phyloP scores from a whole-genome alignment of 225 moss, liverwort and hornwort species.

The Thuidium tamariscinum region DNA sequence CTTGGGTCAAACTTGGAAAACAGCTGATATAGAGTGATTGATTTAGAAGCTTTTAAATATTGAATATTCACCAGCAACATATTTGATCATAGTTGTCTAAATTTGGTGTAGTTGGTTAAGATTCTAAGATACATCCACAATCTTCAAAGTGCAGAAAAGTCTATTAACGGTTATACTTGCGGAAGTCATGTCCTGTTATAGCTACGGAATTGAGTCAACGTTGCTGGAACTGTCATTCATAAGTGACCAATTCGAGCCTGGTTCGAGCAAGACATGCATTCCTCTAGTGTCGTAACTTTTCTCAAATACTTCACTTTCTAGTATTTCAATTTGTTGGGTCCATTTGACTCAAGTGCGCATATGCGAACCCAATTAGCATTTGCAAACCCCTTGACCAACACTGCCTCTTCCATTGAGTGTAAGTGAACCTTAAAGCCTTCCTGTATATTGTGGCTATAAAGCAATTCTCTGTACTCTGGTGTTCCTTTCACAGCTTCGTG shows the following conservation, averaged over 20 bases:
- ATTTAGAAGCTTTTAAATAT: background rate
- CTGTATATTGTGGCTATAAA: background rate
- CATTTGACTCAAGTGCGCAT: background rate
- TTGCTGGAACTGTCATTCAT: background rate
- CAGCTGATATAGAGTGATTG: background rate
- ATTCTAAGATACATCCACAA: background rate
- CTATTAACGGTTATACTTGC: background rate
- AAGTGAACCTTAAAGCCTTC: background rate
- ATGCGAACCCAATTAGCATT: background rate
- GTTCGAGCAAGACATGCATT: background rate
- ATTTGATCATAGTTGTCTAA: background rate
- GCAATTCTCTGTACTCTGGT: background rate
- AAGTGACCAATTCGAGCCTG: background rate
- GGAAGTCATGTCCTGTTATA: background rate
- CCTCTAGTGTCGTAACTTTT: background rate
- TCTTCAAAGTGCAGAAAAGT: background rate
- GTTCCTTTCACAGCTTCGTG: background rate
- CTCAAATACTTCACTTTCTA: background rate
- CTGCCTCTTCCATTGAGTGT: background rate
- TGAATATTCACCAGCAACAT: background rate
- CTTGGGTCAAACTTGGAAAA: background rate
- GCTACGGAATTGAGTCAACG: background rate
- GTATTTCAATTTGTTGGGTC: background rate
- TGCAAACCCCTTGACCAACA: background rate
- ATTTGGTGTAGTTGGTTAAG: background rate